Evolutionary conservation across 2,329 filamentous ascomycete genomes (phyloP).

Genomic region (Cordyceps sp.): DNA sequence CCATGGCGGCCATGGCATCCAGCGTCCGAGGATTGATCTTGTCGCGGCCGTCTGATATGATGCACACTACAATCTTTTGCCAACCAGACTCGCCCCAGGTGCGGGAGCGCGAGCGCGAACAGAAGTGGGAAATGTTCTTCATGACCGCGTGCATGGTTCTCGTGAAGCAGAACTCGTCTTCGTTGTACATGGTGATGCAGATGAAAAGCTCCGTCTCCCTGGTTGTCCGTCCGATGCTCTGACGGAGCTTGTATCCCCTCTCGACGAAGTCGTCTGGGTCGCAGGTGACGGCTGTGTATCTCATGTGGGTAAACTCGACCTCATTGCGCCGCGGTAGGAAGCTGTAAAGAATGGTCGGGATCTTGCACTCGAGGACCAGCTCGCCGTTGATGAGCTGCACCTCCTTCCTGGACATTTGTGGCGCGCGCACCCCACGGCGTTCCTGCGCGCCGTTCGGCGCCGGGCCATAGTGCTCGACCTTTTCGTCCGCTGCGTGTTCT

Average conservation of each 20-base stretch:
- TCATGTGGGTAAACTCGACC: slow-evolving; percentile 95
- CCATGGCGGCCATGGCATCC: slow-evolving; percentile 89
- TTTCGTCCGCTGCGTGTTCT: slow-evolving; percentile 22
- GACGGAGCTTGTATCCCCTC: slow-evolving; percentile 79
- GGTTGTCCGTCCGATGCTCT: slow-evolving; percentile 68
- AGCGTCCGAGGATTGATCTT: slow-evolving; percentile 84
- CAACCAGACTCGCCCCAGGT: slow-evolving; percentile 96
- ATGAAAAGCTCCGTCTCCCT: slow-evolving; percentile 94
- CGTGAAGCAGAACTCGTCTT: slow-evolving; percentile 92
- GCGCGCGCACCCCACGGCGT: slow-evolving; percentile 69
- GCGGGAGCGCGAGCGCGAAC: slow-evolving; percentile 74
- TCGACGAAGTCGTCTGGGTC: slow-evolving; percentile 88
- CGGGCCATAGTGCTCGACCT: slow-evolving; percentile 70
- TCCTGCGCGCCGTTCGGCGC: slow-evolving; percentile 78
- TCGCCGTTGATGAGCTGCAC: slow-evolving; percentile 95
- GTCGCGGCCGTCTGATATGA: slow-evolving; percentile 84
- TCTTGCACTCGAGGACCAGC: slow-evolving; percentile 95
- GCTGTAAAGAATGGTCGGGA: slow-evolving; percentile 93
- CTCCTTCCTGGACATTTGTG: slow-evolving; percentile 84
- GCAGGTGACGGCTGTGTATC: slow-evolving; percentile 96
- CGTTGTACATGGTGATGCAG: slow-evolving; percentile 98
- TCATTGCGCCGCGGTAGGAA: slow-evolving; percentile 88
- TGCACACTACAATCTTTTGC: slow-evolving; percentile 98
- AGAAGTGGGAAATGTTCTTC: slow-evolving; percentile 96
- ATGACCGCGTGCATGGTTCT: slow-evolving; percentile 97